Conservation (phyloP, 257 asterid species). For the Voacanga thouarsii region DNA sequence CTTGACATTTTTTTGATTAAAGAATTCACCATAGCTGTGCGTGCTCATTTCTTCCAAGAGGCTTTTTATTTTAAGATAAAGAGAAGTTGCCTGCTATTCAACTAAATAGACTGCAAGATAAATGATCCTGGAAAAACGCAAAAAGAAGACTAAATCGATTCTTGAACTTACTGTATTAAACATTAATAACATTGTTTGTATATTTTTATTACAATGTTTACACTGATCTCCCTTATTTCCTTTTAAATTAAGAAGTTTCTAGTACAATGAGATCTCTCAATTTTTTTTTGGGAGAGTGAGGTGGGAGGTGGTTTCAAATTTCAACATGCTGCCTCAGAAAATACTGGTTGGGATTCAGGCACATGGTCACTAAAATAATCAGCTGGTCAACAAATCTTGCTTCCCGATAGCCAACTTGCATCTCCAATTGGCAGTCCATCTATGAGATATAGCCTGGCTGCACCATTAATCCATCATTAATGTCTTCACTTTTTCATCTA, state of each 20-base stretch:
- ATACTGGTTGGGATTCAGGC: neutral
- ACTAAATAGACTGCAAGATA: neutral
- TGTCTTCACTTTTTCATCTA: neutral
- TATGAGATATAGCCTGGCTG: neutral
- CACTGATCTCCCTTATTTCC: too few relatives aligned
- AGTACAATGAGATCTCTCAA: too few relatives aligned
- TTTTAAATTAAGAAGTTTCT: too few relatives aligned
- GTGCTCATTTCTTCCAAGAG: constrained; percentile 5
- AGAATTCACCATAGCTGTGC: neutral
- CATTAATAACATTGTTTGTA: too few relatives aligned
- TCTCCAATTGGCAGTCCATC: neutral
- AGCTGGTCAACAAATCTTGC: constrained; percentile 8
- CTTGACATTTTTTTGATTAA: neutral
- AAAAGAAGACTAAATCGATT: too few relatives aligned
- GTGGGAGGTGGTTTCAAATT: neutral
- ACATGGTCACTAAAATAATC: neutral
- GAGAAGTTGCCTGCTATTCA: neutral
- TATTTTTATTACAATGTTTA: too few relatives aligned
- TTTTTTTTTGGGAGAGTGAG: too few relatives aligned
- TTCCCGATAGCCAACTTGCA: neutral
- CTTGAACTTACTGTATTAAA: too few relatives aligned
- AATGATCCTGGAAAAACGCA: too few relatives aligned
- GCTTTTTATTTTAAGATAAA: neutral
- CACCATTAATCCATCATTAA: neutral
- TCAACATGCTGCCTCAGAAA: neutral